Evolutionary conservation across 805 yeast genomes (phyloP).

Genomic region (Candida michaelii): DNA sequence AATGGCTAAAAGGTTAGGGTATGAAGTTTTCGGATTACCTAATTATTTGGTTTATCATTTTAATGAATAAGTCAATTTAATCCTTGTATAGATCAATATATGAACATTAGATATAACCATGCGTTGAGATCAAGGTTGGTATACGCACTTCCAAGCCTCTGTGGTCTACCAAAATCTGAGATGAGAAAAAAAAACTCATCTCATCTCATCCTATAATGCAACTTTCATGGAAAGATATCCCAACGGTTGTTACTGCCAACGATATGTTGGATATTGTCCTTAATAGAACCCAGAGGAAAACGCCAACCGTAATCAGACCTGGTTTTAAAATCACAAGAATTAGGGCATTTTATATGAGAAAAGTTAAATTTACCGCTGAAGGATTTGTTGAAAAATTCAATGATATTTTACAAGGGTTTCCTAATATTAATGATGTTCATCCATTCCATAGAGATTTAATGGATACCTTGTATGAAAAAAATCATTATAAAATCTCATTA

Average conservation of each 20-base stretch:
- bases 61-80: constrained; percentile 51
- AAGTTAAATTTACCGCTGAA: constrained; percentile 93
- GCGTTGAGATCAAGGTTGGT: no score
- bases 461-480: constrained; percentile 97
- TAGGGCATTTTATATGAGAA: constrained; percentile 96
- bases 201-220: constrained; percentile 56
- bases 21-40: constrained; percentile 89
- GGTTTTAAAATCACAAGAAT: constrained; percentile 96
- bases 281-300: constrained; percentile 96
- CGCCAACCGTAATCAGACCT: constrained; percentile 97
- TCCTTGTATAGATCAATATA: no score
- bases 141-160: neutral
- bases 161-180: neutral
- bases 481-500: constrained; percentile 94
- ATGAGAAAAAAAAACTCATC: constrained; percentile 5
- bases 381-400: constrained; percentile 92
- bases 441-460: constrained; percentile 98
- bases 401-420: constrained; percentile 84
- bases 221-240: constrained; percentile 97
- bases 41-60: constrained; percentile 90
- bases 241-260: constrained; percentile 87
- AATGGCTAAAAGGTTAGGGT: constrained; percentile 94
- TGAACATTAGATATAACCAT: no score
- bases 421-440: constrained; percentile 94
- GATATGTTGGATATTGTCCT: constrained; percentile 95